Evolutionary conservation across 352 stramenopile species (phyloP).

Genomic region (Peronospora destructor): DNA sequence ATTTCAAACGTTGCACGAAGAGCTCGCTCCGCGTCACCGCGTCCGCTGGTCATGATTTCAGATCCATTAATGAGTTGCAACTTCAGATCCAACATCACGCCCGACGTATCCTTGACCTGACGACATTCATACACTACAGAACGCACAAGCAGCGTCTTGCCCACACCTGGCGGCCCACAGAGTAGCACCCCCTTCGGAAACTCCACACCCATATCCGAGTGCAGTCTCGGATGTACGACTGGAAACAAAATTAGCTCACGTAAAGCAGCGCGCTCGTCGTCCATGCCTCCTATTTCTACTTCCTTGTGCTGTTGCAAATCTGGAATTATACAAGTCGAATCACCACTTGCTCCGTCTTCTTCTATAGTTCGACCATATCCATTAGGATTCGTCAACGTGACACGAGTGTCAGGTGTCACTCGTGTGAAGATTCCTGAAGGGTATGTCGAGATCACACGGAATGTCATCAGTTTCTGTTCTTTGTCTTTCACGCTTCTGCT

Average conservation of each 20-base stretch:
- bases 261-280: conserved; percentile 49
- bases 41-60: conserved; percentile 68
- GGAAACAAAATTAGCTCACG: conserved; percentile 70
- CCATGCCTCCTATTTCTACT: conserved; percentile 54
- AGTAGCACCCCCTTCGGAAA: conserved; percentile 69
- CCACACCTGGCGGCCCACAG: conserved; percentile 68
- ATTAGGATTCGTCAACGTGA: conserved; percentile 42
- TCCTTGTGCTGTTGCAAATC: conserved; percentile 3
- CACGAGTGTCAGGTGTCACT: conserved; percentile 38
- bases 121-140: conserved; percentile 55
- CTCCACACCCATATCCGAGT: conserved; percentile 42
- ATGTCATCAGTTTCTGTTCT: conserved; percentile 19
- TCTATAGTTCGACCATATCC: neutral
- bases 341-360: neutral
- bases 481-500: conserved; percentile 9
- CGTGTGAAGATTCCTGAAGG: conserved; percentile 27
- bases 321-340: neutral
- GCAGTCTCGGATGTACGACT: conserved; percentile 26
- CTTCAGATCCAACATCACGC: conserved; percentile 29
- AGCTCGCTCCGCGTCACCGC: conserved; percentile 62
- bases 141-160: conserved; percentile 79
- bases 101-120: conserved; percentile 21
- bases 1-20: conserved; percentile 54
- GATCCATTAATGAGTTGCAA: conserved; percentile 73
- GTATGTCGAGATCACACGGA: conserved; percentile 46